Base-by-base conservation (phyloP, 208 protist species). In the Acanthamoeba lenticulata region DNA sequence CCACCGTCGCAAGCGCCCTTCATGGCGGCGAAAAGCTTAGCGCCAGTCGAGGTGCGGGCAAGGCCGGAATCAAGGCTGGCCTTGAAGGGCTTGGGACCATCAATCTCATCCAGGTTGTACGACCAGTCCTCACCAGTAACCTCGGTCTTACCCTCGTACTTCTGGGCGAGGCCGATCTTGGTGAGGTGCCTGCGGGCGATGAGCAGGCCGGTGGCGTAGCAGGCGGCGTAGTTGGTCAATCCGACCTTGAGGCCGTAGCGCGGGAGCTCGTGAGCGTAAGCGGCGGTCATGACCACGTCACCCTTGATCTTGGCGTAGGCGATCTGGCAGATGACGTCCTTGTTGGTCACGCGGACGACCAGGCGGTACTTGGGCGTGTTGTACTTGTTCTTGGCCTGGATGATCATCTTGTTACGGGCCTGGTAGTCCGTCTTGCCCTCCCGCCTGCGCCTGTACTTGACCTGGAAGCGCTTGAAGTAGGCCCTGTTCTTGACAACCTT, bases 391-490 rank as follows among this genome's bases (percentile, higher is more conserved):
- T 99, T 99, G 96, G 99, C 99, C 98, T 99, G 99, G 69, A 98
- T 96, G 95, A 99, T 98, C 47, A 99, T 98, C 74, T 97, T 95
- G 90, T 98, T 96, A 95, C 99, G 98, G 52, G 98, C 98, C 86
- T 98, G 97, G 98, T 99, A 99, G 97, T 99, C 99, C 88, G 99
- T 99, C 97, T 99, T 99, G 91, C 99, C 98, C 97, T 99, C 99
- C 95, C 99, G 98, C 94, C 99, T 97, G 57, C 99, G 96, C 90
- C 99, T 97, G 98, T 98, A 99, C 97, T 99, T 97, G 94, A 99
- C 98, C 98, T 99, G 99, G 97, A 97, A 99, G 95, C 99, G 97
- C 97, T 99, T 99, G 99, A 99, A 99, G 98, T 99, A 99, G 40
- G 98, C 96, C 88, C 97, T 97, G 94, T 94, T 97, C 97, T 98